Evolutionary conservation across 164 flowering plant species (phyloP).

Genomic region (Liquidambar formosana): DNA sequence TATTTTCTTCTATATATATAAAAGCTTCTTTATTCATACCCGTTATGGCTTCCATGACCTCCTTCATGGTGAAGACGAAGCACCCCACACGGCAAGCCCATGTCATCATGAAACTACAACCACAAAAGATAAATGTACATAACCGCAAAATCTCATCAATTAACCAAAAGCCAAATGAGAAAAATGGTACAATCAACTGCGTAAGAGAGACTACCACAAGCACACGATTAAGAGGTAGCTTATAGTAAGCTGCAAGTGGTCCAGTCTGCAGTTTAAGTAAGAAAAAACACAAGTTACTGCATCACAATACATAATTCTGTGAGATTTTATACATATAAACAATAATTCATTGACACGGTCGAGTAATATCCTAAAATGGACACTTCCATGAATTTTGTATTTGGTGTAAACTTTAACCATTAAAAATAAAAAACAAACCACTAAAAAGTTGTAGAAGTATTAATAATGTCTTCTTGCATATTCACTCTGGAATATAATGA

Average conservation of each 20-base stretch:
- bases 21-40: slow-evolving; percentile 43
- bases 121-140: not conserved
- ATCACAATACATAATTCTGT: not conserved
- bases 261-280: slow-evolving; percentile 54
- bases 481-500: no score
- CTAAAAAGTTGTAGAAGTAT: no score
- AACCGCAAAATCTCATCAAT: slow-evolving; percentile 1
- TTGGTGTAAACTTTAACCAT: no score
- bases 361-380: no score
- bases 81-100: slow-evolving; percentile 92
- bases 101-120: slow-evolving; percentile 83
- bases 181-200: not conserved
- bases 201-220: slow-evolving; percentile 57
- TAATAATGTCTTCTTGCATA: no score
- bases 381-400: no score
- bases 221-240: slow-evolving; percentile 90
- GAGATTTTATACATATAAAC: no score
- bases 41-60: slow-evolving; percentile 87
- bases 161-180: not conserved
- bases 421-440: no score
- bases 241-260: slow-evolving; percentile 91
- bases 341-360: no score
- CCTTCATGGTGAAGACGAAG: slow-evolving; percentile 76
- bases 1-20: not conserved
- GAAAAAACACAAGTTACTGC: not conserved